A percentile compares a stretch with the other conserved stretches of the same genome.
phyloP scores from a whole-genome alignment of 2,329 filamentous ascomycete species.

The Stachybotrys elegans region DNA sequence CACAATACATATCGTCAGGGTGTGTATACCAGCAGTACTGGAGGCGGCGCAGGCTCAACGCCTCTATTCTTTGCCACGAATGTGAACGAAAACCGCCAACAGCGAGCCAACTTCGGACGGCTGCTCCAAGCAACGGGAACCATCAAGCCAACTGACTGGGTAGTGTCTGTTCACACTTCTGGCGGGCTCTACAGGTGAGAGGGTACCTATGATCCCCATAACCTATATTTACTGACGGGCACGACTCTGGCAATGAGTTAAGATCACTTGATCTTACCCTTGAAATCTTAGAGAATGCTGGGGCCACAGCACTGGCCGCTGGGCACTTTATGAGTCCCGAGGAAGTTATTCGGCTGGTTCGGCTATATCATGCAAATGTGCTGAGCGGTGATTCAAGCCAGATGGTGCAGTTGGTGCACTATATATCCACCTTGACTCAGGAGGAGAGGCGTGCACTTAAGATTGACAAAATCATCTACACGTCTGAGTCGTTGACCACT shows the following conservation, averaged over 20 bases:
- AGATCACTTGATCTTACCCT: slow-evolving; percentile 33
- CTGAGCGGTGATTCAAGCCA: slow-evolving; percentile 33
- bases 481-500: slow-evolving; percentile 32
- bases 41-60: slow-evolving; percentile 27
- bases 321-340: slow-evolving; percentile 22
- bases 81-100: slow-evolving; percentile 32
- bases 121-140: slow-evolving; percentile 24
- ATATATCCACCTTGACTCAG: slow-evolving; percentile 24
- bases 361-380: slow-evolving; percentile 29
- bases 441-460: slow-evolving; percentile 16
- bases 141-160: slow-evolving; percentile 30
- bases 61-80: slow-evolving; percentile 36
- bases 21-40: slow-evolving; percentile 34
- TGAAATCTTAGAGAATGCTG: slow-evolving; percentile 35
- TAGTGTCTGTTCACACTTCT: slow-evolving; percentile 29
- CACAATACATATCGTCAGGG: slow-evolving; percentile 31
- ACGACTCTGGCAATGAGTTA: too few species aligned
- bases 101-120: slow-evolving; percentile 27
- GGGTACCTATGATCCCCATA: too few species aligned
- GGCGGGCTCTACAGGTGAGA: slow-evolving; percentile 34
- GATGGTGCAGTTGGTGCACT: slow-evolving; percentile 27
- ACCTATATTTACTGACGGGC: background rate
- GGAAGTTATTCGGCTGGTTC: slow-evolving; percentile 19
- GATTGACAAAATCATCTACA: slow-evolving; percentile 38
- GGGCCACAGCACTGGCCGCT: slow-evolving; percentile 30